Evolutionary conservation across 2,329 filamentous ascomycete genomes (phyloP).

Genomic region (Hymenoscyphus occultus): DNA sequence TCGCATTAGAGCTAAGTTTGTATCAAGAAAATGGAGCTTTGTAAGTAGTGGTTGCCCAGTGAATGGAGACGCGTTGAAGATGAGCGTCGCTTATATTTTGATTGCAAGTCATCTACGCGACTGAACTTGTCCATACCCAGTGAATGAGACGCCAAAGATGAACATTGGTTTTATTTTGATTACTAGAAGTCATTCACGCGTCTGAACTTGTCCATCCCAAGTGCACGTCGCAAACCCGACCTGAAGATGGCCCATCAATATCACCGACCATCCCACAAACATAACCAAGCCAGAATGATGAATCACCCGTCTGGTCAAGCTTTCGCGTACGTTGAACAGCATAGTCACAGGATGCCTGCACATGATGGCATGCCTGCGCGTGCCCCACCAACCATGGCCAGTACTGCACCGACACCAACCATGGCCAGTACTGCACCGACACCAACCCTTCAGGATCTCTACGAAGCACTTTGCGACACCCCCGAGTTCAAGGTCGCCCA

Average conservation of each 20-base stretch:
- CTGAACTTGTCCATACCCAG: background rate
- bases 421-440: background rate
- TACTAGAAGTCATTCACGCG: background rate
- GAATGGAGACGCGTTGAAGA: background rate
- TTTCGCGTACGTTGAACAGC: too few relatives aligned
- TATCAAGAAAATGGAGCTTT: background rate
- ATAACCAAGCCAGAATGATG: too few relatives aligned
- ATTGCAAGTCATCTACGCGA: background rate
- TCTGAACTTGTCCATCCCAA: background rate
- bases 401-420: background rate
- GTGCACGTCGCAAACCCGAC: background rate
- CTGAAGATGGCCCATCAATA: background rate
- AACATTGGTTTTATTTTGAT: background rate
- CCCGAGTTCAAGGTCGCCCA: slow-evolving; percentile 2
- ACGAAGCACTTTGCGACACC: background rate
- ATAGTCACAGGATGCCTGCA: too few relatives aligned
- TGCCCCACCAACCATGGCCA: too few relatives aligned
- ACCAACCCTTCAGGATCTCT: background rate
- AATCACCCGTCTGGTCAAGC: too few relatives aligned
- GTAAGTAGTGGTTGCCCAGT: background rate
- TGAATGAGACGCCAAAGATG: background rate
- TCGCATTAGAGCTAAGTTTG: background rate
- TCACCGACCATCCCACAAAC: too few relatives aligned
- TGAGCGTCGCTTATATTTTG: background rate
- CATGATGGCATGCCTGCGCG: too few relatives aligned